These are phyloP conservation scores for Coemansia sp. DNA, from an alignment of 192 early-diverging fungal genomes.

Conservation along the genomic window DNA sequence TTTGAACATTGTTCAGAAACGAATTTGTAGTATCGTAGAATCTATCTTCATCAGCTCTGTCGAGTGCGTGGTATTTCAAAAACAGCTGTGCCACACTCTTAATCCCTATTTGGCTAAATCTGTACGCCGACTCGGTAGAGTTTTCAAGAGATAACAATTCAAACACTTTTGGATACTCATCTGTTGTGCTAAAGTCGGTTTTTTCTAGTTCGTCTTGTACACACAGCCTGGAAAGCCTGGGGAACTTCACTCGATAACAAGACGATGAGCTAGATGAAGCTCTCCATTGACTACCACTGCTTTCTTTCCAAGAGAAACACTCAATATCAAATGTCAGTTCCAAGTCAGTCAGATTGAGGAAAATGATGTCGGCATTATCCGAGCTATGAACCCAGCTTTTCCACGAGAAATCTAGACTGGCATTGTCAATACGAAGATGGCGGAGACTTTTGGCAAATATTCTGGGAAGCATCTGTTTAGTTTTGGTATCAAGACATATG, in stretches of 20 bases:
- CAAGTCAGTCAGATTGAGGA: background rate
- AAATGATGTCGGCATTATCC: background rate
- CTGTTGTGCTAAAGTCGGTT: no score
- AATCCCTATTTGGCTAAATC: no score
- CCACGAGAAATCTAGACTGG: background rate
- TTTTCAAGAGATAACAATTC: no score
- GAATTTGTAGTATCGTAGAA: background rate
- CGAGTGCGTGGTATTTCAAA: no score
- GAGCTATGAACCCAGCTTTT: background rate
- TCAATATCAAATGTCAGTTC: background rate
- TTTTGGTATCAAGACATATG: background rate
- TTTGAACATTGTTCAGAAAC: background rate
- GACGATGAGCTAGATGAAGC: background rate
- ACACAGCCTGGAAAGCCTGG: no score
- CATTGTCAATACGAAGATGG: background rate
- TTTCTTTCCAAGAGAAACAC: background rate
- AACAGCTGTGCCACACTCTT: no score
- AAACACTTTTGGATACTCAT: no score
- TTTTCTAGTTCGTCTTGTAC: no score
- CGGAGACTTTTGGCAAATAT: background rate
- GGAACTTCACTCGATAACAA: no score
- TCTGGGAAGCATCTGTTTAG: background rate
- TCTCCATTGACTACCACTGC: background rate
- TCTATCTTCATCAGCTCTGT: background rate
- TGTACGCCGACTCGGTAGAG: no score